These are phyloP conservation scores for Alternaria brassicae DNA, from an alignment of 2,329 filamentous ascomycete species.

Conservation along the genomic window DNA sequence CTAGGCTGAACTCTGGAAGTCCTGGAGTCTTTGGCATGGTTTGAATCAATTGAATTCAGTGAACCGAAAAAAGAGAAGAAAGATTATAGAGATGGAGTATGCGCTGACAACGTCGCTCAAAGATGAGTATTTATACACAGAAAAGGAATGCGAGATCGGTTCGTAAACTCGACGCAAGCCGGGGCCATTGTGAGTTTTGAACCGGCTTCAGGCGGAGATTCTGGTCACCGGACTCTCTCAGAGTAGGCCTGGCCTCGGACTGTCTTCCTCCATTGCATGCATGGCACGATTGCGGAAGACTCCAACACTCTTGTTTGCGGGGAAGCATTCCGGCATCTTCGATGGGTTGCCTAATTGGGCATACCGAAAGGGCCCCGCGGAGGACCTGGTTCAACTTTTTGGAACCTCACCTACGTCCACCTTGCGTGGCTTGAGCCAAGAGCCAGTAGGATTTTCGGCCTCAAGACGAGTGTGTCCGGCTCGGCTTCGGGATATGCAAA, in stretches of 20 bases:
- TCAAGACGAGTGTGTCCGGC: slow-evolving; percentile 2
- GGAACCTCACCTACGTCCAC: slow-evolving; percentile 4
- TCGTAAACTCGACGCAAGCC: not conserved
- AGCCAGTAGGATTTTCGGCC: not conserved
- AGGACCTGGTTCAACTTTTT: slow-evolving; percentile 4
- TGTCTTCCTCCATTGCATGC: slow-evolving; percentile 1
- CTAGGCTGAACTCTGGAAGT: slow-evolving; percentile 78
- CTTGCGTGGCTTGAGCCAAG: not conserved
- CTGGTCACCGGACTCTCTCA: slow-evolving; percentile 11
- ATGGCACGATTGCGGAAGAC: slow-evolving; percentile 13
- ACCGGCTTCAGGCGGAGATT: not conserved
- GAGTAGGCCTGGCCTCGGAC: slow-evolving; percentile 11
- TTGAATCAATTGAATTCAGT: not conserved
- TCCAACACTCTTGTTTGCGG: slow-evolving; percentile 23
- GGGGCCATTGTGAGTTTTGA: slow-evolving; percentile 16
- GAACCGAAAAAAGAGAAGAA: not conserved
- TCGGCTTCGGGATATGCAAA: not conserved
- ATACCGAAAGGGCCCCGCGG: slow-evolving; percentile 16
- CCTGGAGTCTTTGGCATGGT: slow-evolving; percentile 28
- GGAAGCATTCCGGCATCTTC: slow-evolving; percentile 20
- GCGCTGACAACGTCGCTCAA: not conserved
- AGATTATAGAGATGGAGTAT: not conserved
- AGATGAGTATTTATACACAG: slow-evolving; percentile 6
- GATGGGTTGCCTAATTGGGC: slow-evolving; percentile 18
- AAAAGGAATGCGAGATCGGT: slow-evolving; percentile 3